These are phyloP conservation scores for Neopestalotiopsis sp. DNA, from an alignment of 2,329 filamentous ascomycete genomes.

Conservation along the genomic window DNA sequence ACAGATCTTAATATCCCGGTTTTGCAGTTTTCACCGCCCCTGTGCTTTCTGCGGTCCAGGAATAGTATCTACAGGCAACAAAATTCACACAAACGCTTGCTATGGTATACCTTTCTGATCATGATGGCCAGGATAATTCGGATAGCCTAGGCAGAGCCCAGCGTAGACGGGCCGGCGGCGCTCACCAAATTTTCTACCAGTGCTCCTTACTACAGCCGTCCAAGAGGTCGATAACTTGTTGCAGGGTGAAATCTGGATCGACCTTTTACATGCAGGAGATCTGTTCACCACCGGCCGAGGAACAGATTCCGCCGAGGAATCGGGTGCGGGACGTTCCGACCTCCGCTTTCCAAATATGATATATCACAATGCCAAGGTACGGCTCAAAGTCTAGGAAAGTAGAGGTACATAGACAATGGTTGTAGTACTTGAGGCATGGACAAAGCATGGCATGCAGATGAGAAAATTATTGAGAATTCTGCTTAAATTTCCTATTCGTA, in stretches of 20 bases:
- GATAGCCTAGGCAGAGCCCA: too few species aligned
- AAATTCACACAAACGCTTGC: too few species aligned
- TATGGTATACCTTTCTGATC: too few species aligned
- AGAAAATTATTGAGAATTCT: background rate
- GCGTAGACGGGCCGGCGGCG: too few species aligned
- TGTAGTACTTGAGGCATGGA: background rate
- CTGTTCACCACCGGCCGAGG: background rate
- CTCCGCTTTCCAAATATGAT: background rate
- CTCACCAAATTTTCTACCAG: background rate
- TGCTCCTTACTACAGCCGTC: background rate
- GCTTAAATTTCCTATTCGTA: background rate
- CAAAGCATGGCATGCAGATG: background rate
- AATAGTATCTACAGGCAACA: background rate
- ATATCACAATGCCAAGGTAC: background rate
- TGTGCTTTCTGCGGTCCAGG: background rate
- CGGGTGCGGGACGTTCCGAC: conserved; percentile 1
- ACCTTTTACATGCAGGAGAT: background rate
- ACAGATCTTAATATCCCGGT: background rate
- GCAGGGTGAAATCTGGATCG: background rate
- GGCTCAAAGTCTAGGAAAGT: background rate
- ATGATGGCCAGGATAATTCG: too few species aligned
- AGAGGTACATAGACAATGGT: background rate
- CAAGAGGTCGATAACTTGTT: background rate
- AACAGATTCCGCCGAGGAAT: background rate
- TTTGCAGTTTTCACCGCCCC: background rate